These are phyloP conservation scores for Irpex lacteus DNA, from an alignment of 1,284 basidiomycete species.

Conservation along the genomic window DNA sequence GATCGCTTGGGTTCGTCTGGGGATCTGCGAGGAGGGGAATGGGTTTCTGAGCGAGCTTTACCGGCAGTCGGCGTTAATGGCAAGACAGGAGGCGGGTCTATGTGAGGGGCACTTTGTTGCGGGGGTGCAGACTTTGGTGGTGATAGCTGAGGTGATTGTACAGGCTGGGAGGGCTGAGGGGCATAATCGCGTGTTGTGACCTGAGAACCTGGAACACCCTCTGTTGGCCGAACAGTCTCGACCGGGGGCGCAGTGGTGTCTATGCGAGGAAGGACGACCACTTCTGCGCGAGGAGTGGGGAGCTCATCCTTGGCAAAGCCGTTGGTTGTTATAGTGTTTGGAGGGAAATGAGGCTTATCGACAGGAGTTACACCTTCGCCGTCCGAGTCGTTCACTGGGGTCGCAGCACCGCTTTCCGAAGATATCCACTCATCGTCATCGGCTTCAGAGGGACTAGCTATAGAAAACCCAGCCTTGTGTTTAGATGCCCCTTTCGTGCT, in stretches of 20 bases:
- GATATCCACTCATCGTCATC: conserved; percentile 75
- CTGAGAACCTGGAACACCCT: conserved; percentile 23
- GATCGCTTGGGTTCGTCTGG: conserved; percentile 32
- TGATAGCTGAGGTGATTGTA: not conserved
- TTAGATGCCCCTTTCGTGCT: conserved; percentile 28
- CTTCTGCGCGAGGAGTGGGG: conserved; percentile 33
- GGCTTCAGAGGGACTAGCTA: conserved; percentile 47
- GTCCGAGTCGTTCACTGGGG: conserved; percentile 53
- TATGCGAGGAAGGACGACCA: conserved; percentile 32
- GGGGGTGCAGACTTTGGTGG: conserved; percentile 21
- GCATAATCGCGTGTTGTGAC: conserved; percentile 20
- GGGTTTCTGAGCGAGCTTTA: conserved; percentile 39
- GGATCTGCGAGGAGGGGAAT: conserved; percentile 39
- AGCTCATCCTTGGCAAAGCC: conserved; percentile 23
- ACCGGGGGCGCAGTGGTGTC: conserved; percentile 16
- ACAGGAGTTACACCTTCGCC: conserved; percentile 33
- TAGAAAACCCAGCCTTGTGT: conserved; percentile 54
- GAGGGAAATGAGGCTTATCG: conserved; percentile 20
- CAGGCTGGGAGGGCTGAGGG: conserved; percentile 13
- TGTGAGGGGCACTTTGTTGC: conserved; percentile 14
- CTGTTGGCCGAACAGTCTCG: conserved; percentile 15
- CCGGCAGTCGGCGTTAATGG: conserved; percentile 24
- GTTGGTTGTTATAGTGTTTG: conserved; percentile 18
- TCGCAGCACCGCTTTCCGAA: conserved; percentile 69
- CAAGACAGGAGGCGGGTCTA: conserved; percentile 7